phyloP scores from a whole-genome alignment of 768 basidiomycete species.

The Boletus vinaceobasis region DNA sequence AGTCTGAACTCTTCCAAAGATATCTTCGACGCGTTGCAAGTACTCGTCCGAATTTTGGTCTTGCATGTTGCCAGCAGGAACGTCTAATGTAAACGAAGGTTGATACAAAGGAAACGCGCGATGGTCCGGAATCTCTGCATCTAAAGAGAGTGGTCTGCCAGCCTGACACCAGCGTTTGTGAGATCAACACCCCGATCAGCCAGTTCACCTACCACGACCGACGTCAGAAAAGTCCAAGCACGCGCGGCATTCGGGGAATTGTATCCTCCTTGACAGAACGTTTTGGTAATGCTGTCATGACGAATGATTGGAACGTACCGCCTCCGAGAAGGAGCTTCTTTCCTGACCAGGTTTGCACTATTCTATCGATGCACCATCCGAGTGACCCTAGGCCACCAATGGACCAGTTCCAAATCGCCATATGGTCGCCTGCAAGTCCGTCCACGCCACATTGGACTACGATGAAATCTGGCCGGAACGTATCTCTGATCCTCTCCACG shows the following conservation, averaged over 20 bases:
- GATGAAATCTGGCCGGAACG: constrained; percentile 73
- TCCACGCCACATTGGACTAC: constrained; percentile 88
- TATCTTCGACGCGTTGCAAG: constrained; percentile 40
- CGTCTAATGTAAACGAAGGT: constrained; percentile 79
- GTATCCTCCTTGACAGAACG: constrained; percentile 65
- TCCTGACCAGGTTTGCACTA: constrained; percentile 53
- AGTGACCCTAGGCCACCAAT: constrained; percentile 58
- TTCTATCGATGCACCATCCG: constrained; percentile 60
- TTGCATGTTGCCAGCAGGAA: constrained; percentile 66
- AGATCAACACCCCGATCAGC: not conserved
- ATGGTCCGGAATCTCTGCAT: constrained; percentile 76
- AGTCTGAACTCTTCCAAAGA: constrained; percentile 36
- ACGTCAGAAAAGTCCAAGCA: constrained; percentile 83
- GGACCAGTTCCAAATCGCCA: constrained; percentile 69
- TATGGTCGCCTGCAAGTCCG: constrained; percentile 81
- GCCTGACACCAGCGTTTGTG: constrained; percentile 37
- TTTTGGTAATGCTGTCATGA: not conserved
- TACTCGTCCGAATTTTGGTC: constrained; percentile 70
- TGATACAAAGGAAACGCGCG: constrained; percentile 65
- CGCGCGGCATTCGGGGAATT: constrained; percentile 78
- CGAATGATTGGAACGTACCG: constrained; percentile 38
- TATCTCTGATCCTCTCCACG: constrained; percentile 56
- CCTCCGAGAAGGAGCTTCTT: constrained; percentile 75
- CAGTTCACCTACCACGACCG: constrained; percentile 55
- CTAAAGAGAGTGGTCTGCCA: constrained; percentile 49